phyloP scores from a whole-genome alignment of 495 filamentous ascomycete species.

The Tirmania nivea region DNA sequence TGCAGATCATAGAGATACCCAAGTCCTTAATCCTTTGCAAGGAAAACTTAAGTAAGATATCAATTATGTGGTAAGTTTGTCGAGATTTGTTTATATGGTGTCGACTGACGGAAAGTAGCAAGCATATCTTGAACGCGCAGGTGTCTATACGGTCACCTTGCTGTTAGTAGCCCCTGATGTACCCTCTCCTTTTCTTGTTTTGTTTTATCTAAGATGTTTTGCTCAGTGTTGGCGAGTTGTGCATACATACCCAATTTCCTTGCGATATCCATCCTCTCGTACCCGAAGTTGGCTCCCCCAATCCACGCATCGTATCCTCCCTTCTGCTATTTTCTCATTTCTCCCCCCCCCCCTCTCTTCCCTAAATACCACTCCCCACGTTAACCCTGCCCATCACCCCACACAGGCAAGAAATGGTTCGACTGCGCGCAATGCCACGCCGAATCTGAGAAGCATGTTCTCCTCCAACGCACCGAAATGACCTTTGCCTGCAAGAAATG shows the following conservation, averaged over 20 bases:
- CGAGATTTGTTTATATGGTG: too few relatives aligned
- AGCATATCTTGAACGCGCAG: conserved; percentile 96
- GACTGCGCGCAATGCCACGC: conserved; percentile 91
- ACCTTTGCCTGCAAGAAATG: conserved; percentile 97
- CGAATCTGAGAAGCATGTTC: conserved; percentile 52
- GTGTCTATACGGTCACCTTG: conserved; percentile 87
- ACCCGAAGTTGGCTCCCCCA: too few relatives aligned
- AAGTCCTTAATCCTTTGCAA: too few relatives aligned
- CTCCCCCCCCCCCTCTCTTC: background rate
- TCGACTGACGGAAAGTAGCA: conserved; percentile 26
- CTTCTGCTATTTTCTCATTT: background rate
- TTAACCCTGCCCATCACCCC: background rate
- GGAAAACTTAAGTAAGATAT: too few relatives aligned
- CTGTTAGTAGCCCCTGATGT: conserved; percentile 25
- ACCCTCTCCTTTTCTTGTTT: background rate
- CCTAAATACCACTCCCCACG: background rate
- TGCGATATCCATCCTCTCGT: too few relatives aligned
- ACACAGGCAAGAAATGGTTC: conserved; percentile 79
- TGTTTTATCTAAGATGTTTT: conserved; percentile 23
- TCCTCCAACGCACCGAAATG: conserved; percentile 68
- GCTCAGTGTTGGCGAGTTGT: too few relatives aligned
- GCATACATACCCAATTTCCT: too few relatives aligned
- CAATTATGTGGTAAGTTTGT: too few relatives aligned
- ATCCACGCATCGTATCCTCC: too few relatives aligned
- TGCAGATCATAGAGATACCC: too few relatives aligned